Evolutionary conservation across 495 filamentous ascomycete genomes (phyloP), one percentile per base, ranked within the genome.

Genomic region (Neurospora discreta): DNA sequence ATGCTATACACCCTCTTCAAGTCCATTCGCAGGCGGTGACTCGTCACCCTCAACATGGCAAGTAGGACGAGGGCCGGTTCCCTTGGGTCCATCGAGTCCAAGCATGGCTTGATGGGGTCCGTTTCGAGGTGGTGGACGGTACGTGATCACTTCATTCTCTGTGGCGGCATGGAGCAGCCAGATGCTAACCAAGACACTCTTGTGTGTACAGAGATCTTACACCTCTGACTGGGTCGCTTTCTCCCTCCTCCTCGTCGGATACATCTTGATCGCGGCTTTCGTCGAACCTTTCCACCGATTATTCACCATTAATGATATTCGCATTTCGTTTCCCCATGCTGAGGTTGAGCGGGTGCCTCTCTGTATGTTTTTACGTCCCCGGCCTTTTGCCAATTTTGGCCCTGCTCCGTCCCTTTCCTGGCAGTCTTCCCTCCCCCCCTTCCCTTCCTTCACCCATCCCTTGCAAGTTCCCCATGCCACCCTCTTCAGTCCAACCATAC

Each of bases 221-320:
- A 90, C 91, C 16, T 87, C 92, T 10, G 96, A 99, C 79, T 97
- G 95, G 80, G 78, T 97, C 52, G 94, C 92, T 38, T 86, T 98
- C 69, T 84, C 85, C 3, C 75, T 92, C 39, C 85, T 99, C 20
- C 74, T 91, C 9, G 82, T 83, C 18, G 88, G 85, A 58, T 95
- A 92, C 81, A 72, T 92, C 16, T 70, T 93, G 39, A 85, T 94
- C 23, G 85, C 90, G 82, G 80, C 90, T 71, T 85, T 95, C 71
- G 83, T 91, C 75, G 89, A 89, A 73, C 96, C 95, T 3, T 99
- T 98, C 80, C 94, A 97, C 78, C 93, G 90, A 78, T 87, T 92
- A 84, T 93, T 93, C 78, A 88, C 87, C 71, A 89, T 98, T 71
- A 91, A 92, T 79, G 92, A 98, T 77, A 85, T 90, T 13, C 84